Conservation (phyloP, 176 grass and related monocot genomes). For the sorghum (Sorghum bicolor) region DNA sequence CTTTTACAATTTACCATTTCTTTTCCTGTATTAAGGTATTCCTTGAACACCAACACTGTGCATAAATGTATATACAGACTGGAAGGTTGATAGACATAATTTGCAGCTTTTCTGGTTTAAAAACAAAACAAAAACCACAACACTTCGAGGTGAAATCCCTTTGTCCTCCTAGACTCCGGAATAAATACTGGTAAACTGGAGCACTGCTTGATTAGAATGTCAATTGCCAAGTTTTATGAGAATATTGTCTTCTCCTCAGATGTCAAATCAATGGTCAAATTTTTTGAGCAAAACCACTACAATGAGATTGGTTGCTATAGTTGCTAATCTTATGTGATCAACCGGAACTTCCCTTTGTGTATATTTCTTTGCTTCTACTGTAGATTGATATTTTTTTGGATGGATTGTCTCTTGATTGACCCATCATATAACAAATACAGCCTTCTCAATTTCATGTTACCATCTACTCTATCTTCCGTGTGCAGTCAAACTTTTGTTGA, state of each 20-base stretch:
- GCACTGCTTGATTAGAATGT: not conserved
- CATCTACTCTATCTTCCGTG: constrained; percentile 20
- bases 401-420: constrained; percentile 7
- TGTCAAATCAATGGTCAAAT: not conserved
- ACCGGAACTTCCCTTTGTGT: not conserved
- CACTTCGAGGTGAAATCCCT: not conserved
- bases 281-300: not conserved
- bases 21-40: not conserved
- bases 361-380: constrained; percentile 24
- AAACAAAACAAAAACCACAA: not conserved
- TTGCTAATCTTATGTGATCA: not conserved
- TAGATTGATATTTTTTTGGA: constrained; percentile 6
- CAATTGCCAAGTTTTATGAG: not conserved
- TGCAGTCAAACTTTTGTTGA: constrained; percentile 72
- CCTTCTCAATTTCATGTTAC: constrained; percentile 21
- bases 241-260: not conserved
- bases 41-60: not conserved
- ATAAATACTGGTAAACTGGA: not conserved
- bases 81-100: not conserved
- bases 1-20: not conserved
- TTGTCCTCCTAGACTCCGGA: not conserved
- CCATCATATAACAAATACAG: constrained; percentile 11
- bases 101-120: not conserved
- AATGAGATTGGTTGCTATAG: not conserved
- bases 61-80: not conserved